Base-by-base conservation (phyloP, 2,329 filamentous ascomycete species). In the Venturiaceae sp. region DNA sequence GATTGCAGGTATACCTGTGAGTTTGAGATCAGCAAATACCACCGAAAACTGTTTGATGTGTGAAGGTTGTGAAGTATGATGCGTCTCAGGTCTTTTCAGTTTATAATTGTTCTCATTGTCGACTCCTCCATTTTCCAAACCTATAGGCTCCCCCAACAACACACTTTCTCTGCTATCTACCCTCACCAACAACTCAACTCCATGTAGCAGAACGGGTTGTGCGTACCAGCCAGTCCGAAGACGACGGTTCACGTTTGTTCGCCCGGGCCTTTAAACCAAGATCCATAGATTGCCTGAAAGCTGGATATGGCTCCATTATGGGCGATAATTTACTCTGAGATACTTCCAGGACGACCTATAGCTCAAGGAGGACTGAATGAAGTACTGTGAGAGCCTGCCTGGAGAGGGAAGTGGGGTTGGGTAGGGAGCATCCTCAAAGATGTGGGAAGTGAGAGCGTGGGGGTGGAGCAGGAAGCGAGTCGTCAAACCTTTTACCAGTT, bases 71-170 rank as follows among this genome's bases (percentile, higher is more conserved):
- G 44, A 28, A 3, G 23, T 4, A 14, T 8, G 23, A 50, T n/a
- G 44, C 44, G 44, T 50, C 44, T 50, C 44, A 50, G 44, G 13
- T 50, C 44, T 50, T 50, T 50, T 50, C 44, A 50, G 44, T 50
- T 30, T 50, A 14, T 11, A 16, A 11, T 26, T 14, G 26, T 50
- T 50, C 44, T 50, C 44, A 50, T 50, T 23, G 23, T 30, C 44
- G 30, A 30, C 44, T 16, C 44, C 28, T 19, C 44, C 44, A 23
- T n/a, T 50, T 50, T 50, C 44, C 44, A 50, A 50, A 50, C 26
- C 44, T 6, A 50, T 23, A 21, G 44, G 19, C 44, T 30, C 13
- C 28, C 44, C 44, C 44, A 50, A 50, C 16, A 30, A 5, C 44
- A 50, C 44, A 50, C 21, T 30, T n/a, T 50, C 44, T 50, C 44